Percentiles rank a stretch among this genome's conserved stretches.
These are phyloP conservation scores for Hanseniaspora lachancei DNA, from an alignment of 805 yeast genomes.

Conservation along the genomic window DNA sequence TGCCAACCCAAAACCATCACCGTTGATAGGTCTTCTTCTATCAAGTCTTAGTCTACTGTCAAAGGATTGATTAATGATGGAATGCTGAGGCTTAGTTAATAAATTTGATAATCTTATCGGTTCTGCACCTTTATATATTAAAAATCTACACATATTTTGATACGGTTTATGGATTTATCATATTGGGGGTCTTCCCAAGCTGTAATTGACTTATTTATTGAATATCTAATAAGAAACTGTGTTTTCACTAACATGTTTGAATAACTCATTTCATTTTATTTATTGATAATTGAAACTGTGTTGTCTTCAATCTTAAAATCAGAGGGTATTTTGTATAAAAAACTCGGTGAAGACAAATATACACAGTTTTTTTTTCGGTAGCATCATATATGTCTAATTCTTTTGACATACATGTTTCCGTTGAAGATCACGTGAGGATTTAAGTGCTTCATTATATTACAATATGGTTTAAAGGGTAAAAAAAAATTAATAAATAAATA, in stretches of 20 bases:
- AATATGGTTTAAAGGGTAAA: too few species aligned
- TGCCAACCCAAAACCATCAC: constrained; percentile 97
- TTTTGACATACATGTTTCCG: too few species aligned
- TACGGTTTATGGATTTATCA: neutral
- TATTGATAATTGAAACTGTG: neutral
- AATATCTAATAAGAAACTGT: neutral
- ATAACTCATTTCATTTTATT: neutral
- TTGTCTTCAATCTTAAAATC: neutral
- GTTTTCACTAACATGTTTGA: neutral
- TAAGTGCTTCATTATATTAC: too few species aligned
- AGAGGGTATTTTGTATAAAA: neutral
- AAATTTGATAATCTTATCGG: constrained; percentile 75
- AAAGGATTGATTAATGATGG: constrained; percentile 90
- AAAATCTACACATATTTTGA: constrained; percentile 68
- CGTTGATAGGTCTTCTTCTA: constrained; percentile 82
- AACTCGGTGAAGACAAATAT: too few species aligned
- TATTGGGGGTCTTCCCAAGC: too few species aligned
- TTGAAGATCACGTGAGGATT: too few species aligned
- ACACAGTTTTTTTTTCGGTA: too few species aligned
- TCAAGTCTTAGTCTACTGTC: constrained; percentile 82
- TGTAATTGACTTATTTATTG: too few species aligned
- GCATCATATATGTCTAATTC: too few species aligned
- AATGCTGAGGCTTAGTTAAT: constrained; percentile 89
- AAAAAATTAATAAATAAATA: too few species aligned
- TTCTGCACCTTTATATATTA: constrained; percentile 84